Evolutionary conservation across 371 early-diverging fungal species (phyloP), one percentile per base, ranked within the genome.

Genomic region (Mortierella sp.): DNA sequence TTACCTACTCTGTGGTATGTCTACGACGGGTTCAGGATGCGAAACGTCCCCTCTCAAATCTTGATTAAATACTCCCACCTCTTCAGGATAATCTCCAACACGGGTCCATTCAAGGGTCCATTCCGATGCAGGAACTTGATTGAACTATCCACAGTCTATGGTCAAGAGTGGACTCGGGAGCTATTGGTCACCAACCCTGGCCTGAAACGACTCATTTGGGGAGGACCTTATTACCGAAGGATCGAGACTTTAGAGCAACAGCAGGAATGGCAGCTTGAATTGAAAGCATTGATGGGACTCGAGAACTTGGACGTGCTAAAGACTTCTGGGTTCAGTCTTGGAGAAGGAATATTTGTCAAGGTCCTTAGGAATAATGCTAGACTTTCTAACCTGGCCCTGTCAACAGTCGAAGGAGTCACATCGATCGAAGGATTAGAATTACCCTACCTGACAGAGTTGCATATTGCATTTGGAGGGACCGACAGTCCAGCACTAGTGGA

Each of bases 281-380:
- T 75, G 28, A 75, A 66, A 47, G 76, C 70, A 4, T 23, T 75
- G 51, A 65, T 75, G 70, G 66, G 66, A 1, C 59, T 75, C 0
- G 76, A 65, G 13, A 70, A 75, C 58, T n/a, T 75, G 70, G 70
- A 75, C 57, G 70, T 66, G n/a, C 51, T 75, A 3, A 45, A 57
- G 29, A 75, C 70, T 23, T 70, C 70, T 9, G 76, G 76, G 4
- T 75, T 75, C 37, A 75, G 76, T 62, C 58, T 75, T 19, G 76
- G 76, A 0, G 76, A 75, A 26, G 76, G 76, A 7, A 49, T 75
- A 60, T 75, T 75, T 75, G 76, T 75, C 54, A 75, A 75, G 54
- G 59, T 75, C 40, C 32, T 75, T 57, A 70, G 57, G 58, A 75
- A 75, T 54, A 75, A 75, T 54, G 76, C 76, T 5, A 65, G 66